Evolutionary conservation across 2,329 filamentous ascomycete species (phyloP), one percentile per base, ranked within the genome.

Genomic region (Helotiales sp.): DNA sequence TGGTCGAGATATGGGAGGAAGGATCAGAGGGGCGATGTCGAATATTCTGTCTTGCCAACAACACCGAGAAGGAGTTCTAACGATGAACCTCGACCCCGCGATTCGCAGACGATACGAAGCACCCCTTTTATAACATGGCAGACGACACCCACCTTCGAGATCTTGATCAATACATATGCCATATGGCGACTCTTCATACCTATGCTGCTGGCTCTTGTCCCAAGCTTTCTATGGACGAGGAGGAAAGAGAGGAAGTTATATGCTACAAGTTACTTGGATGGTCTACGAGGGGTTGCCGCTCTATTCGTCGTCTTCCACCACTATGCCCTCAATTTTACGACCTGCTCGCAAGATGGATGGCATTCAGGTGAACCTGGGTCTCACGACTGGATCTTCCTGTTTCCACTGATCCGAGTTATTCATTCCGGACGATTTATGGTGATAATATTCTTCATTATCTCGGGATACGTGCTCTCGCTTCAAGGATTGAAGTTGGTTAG

Each of bases 371-470:
- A 40, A 10, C 34, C 36, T 9, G 34, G 40, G 2, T 40, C 36
- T 9, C 36, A 53, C 38, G 36, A 53, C 15, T 53, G 51, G 51
- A 19, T 53, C 19, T 42, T 44, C 24, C 25, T 44, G 13, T 46
- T 53, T n/a, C 51, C 51, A 13, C 13, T 53, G 13, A 12, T 53
- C 10, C 24, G 51, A 2, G 36, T 44, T 13, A 33, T 42, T 22
- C 51, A 53, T 29, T 44, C 36, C 13, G 51, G 51, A 6, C n/a
- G 34, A 44, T 33, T 53, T n/a, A 53, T 53, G 51, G 51, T 53
- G 4, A 33, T 44, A 22, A 53, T 53, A 13, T 53, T 53, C 51
- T 53, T 53, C 17, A 17, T 53, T 9, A 40, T 53, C 19, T 53
- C 51, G 24, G 51, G 36, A 44, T 44, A 44, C 27, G 51, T 53